Evolutionary conservation across 1,284 basidiomycete species (phyloP), one percentile per base, ranked within the genome.

Genomic region (Wallemia mellicola): DNA sequence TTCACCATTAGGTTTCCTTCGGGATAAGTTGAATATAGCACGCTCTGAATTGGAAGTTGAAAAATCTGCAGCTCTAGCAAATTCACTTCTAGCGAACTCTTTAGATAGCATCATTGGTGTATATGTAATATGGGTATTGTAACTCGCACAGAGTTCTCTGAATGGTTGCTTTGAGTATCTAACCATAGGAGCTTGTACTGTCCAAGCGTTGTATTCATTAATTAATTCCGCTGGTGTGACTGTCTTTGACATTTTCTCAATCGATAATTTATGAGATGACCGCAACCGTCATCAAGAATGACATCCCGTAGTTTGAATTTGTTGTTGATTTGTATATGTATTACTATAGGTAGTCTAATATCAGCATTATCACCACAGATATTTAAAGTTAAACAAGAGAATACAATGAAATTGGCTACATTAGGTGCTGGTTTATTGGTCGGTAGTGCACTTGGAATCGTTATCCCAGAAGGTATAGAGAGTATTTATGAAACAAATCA

Each of bases 81-180:
- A 71, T 59, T 73, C 71, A 2, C 74, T 75, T 17, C 77, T 71
- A 28, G 73, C 73, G 24, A 27, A 48, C 14, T 15, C 25, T 15
- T 69, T 66, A 1, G 70, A 75, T 58, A 79, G 71, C 27, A 78
- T 77, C 77, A 79, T 79, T 0, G 77, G 77, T 19, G 77, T 78
- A 59, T 74, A 72, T 1, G 76, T 77, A 60, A 79, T 74, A 62
- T 77, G 77, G 2, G 73, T 74, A 58, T 77, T 72, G 67, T 78
- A 78, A 28, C 72, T 69, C 1, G 76, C 74, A 2, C 74, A 73
- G 0, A 78, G 70, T 59, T 76, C 73, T 5, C 77, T 71, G 64
- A 78, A 79, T 1, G 76, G 74, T 0, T 78, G 68, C 65, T 78
- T 79, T 32, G 74, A 76, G 63, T 77, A 78, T 27, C 77, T 71